Percentiles rank a stretch among this genome's conserved stretches.
Evolutionary conservation across 1,139 yeast species (phyloP).

Genomic region (Hansenula sp.): DNA sequence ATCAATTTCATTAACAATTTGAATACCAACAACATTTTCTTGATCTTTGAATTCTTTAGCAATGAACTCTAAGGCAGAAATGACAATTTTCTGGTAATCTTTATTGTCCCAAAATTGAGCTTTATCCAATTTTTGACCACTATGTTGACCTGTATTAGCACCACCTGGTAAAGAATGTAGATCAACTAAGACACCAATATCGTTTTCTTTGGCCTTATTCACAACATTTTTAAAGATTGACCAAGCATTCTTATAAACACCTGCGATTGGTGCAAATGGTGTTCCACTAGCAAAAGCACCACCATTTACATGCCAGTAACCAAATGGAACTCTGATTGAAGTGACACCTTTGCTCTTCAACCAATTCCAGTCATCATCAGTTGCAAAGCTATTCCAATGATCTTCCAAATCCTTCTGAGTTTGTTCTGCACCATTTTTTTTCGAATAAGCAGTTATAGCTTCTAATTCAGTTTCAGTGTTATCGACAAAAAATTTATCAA

Average conservation of each 20-base stretch:
- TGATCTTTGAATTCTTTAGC: slow-evolving; percentile 53
- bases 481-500: slow-evolving; percentile 50
- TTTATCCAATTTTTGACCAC: slow-evolving; percentile 59
- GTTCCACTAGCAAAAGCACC: slow-evolving; percentile 56
- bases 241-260: slow-evolving; percentile 76
- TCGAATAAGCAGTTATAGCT: slow-evolving; percentile 51
- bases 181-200: slow-evolving; percentile 77
- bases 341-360: slow-evolving; percentile 63
- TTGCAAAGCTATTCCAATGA: slow-evolving; percentile 68
- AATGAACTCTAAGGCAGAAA: slow-evolving; percentile 53
- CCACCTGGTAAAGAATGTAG: slow-evolving; percentile 91
- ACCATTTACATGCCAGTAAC: slow-evolving; percentile 83
- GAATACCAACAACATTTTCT: slow-evolving; percentile 78
- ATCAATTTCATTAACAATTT: slow-evolving; percentile 80
- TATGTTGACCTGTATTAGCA: slow-evolving; percentile 81
- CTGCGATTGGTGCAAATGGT: slow-evolving; percentile 50
- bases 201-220: slow-evolving; percentile 27
- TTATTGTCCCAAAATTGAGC: slow-evolving; percentile 64
- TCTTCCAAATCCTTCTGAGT: slow-evolving; percentile 54
- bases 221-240: slow-evolving; percentile 33
- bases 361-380: slow-evolving; percentile 79
- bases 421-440: slow-evolving; percentile 47
- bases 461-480: slow-evolving; percentile 67
- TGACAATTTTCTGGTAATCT: slow-evolving; percentile 41
- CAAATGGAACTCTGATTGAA: slow-evolving; percentile 80